A percentile compares a stretch with the other conserved stretches of the same genome.
phyloP scores from a whole-genome alignment of 2,329 filamentous ascomycete species.

The Chaetothyriales sp. region DNA sequence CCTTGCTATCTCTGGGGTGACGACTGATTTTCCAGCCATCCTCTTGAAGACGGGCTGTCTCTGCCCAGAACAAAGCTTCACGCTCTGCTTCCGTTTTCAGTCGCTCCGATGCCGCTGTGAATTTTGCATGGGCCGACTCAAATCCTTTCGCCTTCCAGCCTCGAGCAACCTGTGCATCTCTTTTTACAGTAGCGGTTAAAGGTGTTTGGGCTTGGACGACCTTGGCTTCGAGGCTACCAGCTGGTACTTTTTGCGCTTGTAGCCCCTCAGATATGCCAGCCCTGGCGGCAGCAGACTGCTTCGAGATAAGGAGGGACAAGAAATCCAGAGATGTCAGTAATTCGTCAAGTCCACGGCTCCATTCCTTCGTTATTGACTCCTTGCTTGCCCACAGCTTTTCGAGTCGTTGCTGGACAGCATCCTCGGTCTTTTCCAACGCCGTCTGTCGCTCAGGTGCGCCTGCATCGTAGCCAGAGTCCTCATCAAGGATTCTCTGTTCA shows the following conservation, averaged over 20 bases:
- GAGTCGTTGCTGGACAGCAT: neutral
- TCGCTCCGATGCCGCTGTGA: conserved; percentile 55
- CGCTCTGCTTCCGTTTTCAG: conserved; percentile 61
- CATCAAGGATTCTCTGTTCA: conserved; percentile 37
- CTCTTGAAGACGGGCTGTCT: conserved; percentile 65
- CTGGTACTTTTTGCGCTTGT: conserved; percentile 42
- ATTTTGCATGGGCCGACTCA: conserved; percentile 55
- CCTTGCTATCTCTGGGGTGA: conserved; percentile 55
- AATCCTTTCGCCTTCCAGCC: conserved; percentile 71
- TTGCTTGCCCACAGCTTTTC: neutral
- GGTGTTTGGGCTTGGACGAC: conserved; percentile 47
- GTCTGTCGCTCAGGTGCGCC: neutral
- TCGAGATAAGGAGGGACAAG: conserved; percentile 69
- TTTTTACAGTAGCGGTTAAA: conserved; percentile 39
- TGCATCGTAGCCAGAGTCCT: neutral
- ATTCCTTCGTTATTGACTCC: neutral
- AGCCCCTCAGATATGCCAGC: conserved; percentile 55
- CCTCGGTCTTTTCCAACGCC: neutral
- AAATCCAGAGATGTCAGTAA: conserved; percentile 60
- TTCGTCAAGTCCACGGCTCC: neutral
- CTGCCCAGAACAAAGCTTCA: conserved; percentile 79
- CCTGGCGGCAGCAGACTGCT: conserved; percentile 57
- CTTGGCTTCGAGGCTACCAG: conserved; percentile 58
- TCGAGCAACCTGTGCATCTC: conserved; percentile 38
- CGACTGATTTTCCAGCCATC: conserved; percentile 76